Base-by-base conservation (phyloP, 129 eudicot genomes). In the Escallonia rubra region DNA sequence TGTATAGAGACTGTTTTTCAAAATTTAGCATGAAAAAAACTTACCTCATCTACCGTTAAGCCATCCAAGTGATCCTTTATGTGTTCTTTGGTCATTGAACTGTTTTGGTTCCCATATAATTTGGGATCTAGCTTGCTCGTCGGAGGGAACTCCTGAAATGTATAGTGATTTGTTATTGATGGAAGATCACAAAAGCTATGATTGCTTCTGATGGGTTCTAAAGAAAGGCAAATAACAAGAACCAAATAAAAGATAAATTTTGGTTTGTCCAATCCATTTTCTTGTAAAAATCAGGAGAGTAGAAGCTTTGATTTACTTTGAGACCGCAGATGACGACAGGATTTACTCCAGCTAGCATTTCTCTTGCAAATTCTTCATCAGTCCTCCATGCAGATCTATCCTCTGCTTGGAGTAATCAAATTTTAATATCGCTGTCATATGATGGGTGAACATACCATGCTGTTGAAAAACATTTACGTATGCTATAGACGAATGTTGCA, bases 321-420 rank as follows among this genome's bases (percentile, higher is more conserved):
- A 90, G 91, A 43, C 85, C 84, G 10, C 68, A 67, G 74, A 89
- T 86, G 59, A 80, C 78, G 50, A 89, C 78, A 60, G 92, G 92
- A 74, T 82, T 82, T 13, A 89, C 40, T 75, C 96, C 96, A 11
- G 96, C 96, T 43, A 89, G 51, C 85, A 89, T 72, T 79, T 89
- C 87, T 68, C 96, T 68, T 50, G 83, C 89, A 61, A 89, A 89
- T 78, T 89, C 96, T 78, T 89, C 87, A 65, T 89, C 92, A 0
- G 78, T 85, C 70, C 76, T 80, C 96, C 92, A 89, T 10, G 85
- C 92, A 53, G 74, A 54, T 41, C 57, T 74, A 56, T 80, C 72
- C 61, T 64, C 96, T 89, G 81, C 14, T n/a, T 39, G 14, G 68
- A 61, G 0, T 11, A n/a, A 14, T 7, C 53, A 10, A 41, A 64